phyloP scores from a whole-genome alignment of 306 rosid species.

The Geum urbanum region DNA sequence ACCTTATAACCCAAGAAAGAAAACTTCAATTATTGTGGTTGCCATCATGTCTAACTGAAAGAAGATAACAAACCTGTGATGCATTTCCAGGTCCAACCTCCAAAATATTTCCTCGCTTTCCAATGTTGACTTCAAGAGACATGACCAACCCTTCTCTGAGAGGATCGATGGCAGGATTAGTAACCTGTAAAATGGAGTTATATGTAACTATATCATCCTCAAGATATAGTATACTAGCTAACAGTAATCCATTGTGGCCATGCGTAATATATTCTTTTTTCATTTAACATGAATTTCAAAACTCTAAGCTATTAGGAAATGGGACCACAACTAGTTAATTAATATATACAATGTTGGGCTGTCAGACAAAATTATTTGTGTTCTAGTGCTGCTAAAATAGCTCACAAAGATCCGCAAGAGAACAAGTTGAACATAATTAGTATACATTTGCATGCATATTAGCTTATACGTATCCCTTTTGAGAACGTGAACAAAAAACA shows the following conservation, averaged over 20 bases:
- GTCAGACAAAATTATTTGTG: neutral
- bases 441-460: neutral
- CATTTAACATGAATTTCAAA: neutral
- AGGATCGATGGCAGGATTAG: constrained; percentile 99
- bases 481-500: neutral
- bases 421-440: neutral
- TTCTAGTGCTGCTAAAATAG: neutral
- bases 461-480: neutral
- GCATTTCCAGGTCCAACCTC: constrained; percentile 96
- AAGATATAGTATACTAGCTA: neutral
- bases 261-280: neutral
- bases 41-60: neutral
- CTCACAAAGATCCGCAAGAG: neutral
- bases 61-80: constrained; percentile 60
- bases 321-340: neutral
- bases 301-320: neutral
- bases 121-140: constrained; percentile 98
- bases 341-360: neutral
- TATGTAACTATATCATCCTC: neutral
- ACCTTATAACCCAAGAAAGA: neutral
- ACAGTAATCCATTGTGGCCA: neutral
- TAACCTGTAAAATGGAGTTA: constrained; percentile 53
- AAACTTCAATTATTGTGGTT: neutral
- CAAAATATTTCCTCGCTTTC: constrained; percentile 80
- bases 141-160: constrained; percentile 97